Evolutionary conservation across 257 asterid species (phyloP).

Genomic region (Nicotiana knightiana): DNA sequence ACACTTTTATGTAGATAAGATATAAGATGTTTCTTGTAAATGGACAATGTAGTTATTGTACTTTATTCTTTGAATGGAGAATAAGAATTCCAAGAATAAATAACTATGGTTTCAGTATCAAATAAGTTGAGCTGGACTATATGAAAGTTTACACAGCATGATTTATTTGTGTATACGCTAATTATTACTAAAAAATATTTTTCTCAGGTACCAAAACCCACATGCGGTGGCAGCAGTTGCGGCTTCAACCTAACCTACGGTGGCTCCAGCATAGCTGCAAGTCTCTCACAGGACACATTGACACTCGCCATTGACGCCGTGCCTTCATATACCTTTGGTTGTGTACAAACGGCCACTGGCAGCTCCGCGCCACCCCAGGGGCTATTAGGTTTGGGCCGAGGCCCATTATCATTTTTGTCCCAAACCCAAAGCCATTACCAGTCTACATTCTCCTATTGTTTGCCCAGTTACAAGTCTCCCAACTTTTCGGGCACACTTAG

Average conservation of each 20-base stretch:
- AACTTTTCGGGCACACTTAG: constrained; percentile 54
- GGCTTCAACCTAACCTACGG: constrained; percentile 70
- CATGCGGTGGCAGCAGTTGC: constrained; percentile 42
- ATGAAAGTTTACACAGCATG: too few relatives aligned
- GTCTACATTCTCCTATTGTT: constrained; percentile 77
- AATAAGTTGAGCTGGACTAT: too few relatives aligned
- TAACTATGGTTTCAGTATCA: too few relatives aligned
- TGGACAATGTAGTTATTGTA: background rate
- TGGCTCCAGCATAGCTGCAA: constrained; percentile 45
- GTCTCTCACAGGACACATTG: constrained; percentile 49
- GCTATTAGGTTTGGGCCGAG: constrained; percentile 67
- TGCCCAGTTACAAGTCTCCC: constrained; percentile 60
- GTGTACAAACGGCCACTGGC: constrained; percentile 46
- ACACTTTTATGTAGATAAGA: background rate
- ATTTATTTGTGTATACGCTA: background rate
- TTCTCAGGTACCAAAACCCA: constrained; percentile 50
- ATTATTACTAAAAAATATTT: background rate
- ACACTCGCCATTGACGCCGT: constrained; percentile 53
- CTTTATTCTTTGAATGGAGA: background rate
- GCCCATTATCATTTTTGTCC: constrained; percentile 52
- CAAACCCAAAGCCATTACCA: constrained; percentile 51
- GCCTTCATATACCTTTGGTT: constrained; percentile 51
- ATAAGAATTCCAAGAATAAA: too few relatives aligned
- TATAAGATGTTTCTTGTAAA: too few relatives aligned
- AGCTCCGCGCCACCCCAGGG: constrained; percentile 68